Conservation (phyloP, 75 land plant genomes). For the Pinus tabuliformis region DNA sequence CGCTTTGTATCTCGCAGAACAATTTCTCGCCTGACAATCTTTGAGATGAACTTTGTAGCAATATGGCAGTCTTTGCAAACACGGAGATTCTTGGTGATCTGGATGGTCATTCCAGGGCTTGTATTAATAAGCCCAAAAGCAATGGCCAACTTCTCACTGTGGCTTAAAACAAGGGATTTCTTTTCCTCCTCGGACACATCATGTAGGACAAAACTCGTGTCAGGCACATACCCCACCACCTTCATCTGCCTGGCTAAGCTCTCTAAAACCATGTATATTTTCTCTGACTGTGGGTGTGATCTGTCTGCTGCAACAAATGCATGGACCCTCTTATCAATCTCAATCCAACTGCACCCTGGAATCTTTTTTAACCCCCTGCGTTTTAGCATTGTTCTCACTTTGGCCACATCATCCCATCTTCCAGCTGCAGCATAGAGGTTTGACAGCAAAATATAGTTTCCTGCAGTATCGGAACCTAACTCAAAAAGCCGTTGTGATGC, state of each 20-base stretch:
- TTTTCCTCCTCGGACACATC: slow-evolving; percentile 3
- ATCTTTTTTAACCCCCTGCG: neutral
- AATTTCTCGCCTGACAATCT: slow-evolving; percentile 5
- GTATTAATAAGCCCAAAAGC: slow-evolving; percentile 12
- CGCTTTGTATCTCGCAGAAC: neutral
- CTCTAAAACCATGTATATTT: neutral
- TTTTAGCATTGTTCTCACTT: slow-evolving; percentile 16
- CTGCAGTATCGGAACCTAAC: slow-evolving; percentile 17
- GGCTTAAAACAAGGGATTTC: neutral
- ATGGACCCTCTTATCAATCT: neutral
- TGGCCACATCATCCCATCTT: slow-evolving; percentile 25
- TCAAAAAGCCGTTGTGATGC: slow-evolving; percentile 20
- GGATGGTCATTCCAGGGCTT: neutral
- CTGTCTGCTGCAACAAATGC: neutral
- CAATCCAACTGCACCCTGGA: neutral
- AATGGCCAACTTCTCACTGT: slow-evolving; percentile 12
- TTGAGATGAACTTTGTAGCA: slow-evolving; percentile 11
- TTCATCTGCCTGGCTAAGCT: neutral
- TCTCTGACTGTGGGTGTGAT: neutral
- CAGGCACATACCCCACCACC: neutral
- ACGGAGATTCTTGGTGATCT: slow-evolving; percentile 7
- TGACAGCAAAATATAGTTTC: slow-evolving; percentile 32
- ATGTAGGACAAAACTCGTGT: slow-evolving; percentile 1
- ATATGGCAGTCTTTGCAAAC: slow-evolving; percentile 11
- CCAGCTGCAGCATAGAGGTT: slow-evolving; percentile 43